These are phyloP conservation scores for Globisporangium cederbergense DNA, from an alignment of 352 stramenopile genomes.

Conservation along the genomic window DNA sequence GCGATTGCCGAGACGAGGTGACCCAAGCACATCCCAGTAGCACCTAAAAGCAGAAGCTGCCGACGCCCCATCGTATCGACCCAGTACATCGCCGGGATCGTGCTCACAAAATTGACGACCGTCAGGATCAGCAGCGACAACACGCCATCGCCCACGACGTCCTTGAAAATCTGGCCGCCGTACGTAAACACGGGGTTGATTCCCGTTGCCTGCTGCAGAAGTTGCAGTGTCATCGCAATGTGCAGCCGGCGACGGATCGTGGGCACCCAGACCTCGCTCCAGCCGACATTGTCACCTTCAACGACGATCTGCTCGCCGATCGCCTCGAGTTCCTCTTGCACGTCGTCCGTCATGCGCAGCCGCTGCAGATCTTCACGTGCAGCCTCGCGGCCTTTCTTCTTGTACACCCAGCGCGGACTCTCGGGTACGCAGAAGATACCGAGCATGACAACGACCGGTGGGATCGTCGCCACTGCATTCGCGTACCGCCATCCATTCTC, in stretches of 20 bases:
- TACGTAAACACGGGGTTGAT: slow-evolving; percentile 42
- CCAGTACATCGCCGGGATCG: slow-evolving; percentile 36
- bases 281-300: slow-evolving; percentile 24
- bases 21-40: slow-evolving; percentile 38
- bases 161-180: slow-evolving; percentile 36
- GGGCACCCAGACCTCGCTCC: slow-evolving; percentile 29
- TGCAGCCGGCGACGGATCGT: slow-evolving; percentile 24
- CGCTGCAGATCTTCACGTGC: slow-evolving; percentile 26
- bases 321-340: slow-evolving; percentile 32
- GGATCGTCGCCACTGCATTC: slow-evolving; percentile 25
- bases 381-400: slow-evolving; percentile 30
- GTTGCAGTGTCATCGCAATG: slow-evolving; percentile 33
- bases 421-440: slow-evolving; percentile 48
- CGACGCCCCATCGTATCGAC: slow-evolving; percentile 38
- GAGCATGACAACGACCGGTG: slow-evolving; percentile 37
- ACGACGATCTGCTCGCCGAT: slow-evolving; percentile 41
- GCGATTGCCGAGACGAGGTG: slow-evolving; percentile 33
- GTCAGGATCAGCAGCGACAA: slow-evolving; percentile 32
- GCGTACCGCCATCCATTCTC: slow-evolving; percentile 33
- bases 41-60: slow-evolving; percentile 33
- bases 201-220: slow-evolving; percentile 41
- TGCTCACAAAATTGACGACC: slow-evolving; percentile 36
- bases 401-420: slow-evolving; percentile 46
- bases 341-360: slow-evolving; percentile 28
- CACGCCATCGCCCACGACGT: slow-evolving; percentile 31